Base-by-base conservation (phyloP, 73 alveolate genomes). In the Effrenium voratum region DNA sequence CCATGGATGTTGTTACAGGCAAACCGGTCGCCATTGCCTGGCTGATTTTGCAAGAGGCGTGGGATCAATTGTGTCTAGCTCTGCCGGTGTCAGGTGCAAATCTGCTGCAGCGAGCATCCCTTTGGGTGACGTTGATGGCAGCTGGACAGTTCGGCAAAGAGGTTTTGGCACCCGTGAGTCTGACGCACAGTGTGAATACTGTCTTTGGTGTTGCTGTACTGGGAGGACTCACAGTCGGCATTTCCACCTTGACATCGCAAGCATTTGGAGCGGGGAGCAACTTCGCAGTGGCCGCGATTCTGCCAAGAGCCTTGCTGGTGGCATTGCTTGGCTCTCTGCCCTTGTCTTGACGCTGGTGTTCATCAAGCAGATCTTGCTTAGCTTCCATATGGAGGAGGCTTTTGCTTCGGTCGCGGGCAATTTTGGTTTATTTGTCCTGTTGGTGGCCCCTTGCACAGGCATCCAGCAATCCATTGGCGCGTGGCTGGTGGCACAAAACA, bases 361-460 rank as follows among this genome's bases (percentile, higher is more conserved):
- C n/a, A 87, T 87, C 70, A 12, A 34, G 12, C 97, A 86, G 19
- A 75, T 90, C 34, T 46, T 90, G 43, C 57, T 68, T 10, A 75
- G 73, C n/a, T 75, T 90, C 40, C 88, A 47, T 87, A 90, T 90
- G 97, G 83, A 49, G 34, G 88, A 34, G 30, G 57, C 32, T 32
- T 90, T 90, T 70, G 70, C 88, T 76, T 34, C 34, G 5, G 97
- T 90, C 4, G 97, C 97, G 5, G 97, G 97, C 44, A 75, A 87
- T 32, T 90, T 68, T 47, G 97, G 88, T 49, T 70, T 63, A 32
- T 68, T 75, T 34, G 97, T 90, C 43, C 41, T 90, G 41, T 57
- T 90, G 66, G 97, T 90, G 55, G 68, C 97, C 22, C 97, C 97
- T 36, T 90, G 46, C 97, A 66, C 68, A 87, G 97, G 97, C 60